Conservation (phyloP, 2,329 filamentous ascomycete species). For the Pseudogymnoascus sp. region DNA sequence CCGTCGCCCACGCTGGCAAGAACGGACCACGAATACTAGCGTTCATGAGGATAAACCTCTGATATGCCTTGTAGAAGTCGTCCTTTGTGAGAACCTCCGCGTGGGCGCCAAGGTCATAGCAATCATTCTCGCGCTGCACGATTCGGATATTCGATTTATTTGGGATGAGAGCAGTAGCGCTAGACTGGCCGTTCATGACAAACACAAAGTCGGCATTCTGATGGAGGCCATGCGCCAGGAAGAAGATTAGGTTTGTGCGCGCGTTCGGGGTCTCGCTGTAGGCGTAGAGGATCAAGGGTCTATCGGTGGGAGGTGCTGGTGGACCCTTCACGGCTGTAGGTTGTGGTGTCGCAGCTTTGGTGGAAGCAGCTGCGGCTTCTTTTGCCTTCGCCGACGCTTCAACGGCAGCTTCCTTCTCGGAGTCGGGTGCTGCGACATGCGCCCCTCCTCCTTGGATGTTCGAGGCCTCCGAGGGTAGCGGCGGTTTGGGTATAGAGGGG, state of each 20-base stretch:
- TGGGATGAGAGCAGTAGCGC: conserved; percentile 16
- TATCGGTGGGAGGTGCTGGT: conserved; percentile 8
- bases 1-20: conserved; percentile 21
- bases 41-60: conserved; percentile 25
- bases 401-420: background rate
- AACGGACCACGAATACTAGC: conserved; percentile 26
- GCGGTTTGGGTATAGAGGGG: background rate
- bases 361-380: background rate
- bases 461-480: background rate
- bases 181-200: conserved; percentile 24
- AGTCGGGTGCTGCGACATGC: background rate
- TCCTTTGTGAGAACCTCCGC: conserved; percentile 21
- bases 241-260: conserved; percentile 24
- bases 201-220: conserved; percentile 25
- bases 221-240: conserved; percentile 24
- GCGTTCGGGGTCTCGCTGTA: conserved; percentile 22
- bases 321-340: background rate
- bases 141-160: conserved; percentile 18
- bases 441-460: background rate
- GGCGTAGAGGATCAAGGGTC: conserved; percentile 24
- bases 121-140: conserved; percentile 22
- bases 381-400: background rate
- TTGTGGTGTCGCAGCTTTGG: background rate
- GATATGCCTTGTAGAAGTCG: conserved; percentile 23
- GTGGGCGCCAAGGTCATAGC: conserved; percentile 25